Evolutionary conservation across 1,139 yeast species (phyloP).

Genomic region (Geotrichum aggregatum): DNA sequence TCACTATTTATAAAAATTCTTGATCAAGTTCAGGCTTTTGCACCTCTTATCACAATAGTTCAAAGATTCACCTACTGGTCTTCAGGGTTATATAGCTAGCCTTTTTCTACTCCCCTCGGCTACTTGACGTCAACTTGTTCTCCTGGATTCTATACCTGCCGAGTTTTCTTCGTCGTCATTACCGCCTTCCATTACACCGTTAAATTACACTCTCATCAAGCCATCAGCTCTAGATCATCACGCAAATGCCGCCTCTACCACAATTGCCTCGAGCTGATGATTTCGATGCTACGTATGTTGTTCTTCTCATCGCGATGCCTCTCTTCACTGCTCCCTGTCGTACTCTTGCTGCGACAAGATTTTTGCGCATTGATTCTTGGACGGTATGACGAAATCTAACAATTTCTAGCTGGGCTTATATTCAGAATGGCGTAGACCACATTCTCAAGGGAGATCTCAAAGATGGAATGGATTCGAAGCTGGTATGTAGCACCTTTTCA

Average conservation of each 20-base stretch:
- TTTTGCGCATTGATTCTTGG: background rate
- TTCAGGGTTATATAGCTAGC: no score
- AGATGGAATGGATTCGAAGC: constrained; percentile 38
- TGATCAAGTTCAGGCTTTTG: background rate
- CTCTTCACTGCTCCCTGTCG: background rate
- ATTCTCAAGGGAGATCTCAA: constrained; percentile 40
- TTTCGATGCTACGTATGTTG: constrained; percentile 16
- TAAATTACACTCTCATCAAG: background rate
- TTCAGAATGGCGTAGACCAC: constrained; percentile 40
- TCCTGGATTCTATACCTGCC: background rate
- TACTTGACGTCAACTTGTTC: no score
- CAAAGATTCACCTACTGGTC: background rate
- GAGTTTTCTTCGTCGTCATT: background rate
- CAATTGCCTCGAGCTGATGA: constrained; percentile 16
- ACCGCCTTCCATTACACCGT: background rate
- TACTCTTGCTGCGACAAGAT: background rate
- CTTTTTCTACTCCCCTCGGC: no score
- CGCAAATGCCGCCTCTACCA: constrained; percentile 1
- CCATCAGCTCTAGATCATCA: background rate
- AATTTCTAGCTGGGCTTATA: constrained; percentile 38
- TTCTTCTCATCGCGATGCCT: no score
- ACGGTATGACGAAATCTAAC: background rate
- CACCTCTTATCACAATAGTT: background rate
- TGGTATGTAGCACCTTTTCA: constrained; percentile 28
- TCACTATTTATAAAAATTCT: background rate